A percentile compares a stretch with the other conserved stretches of the same genome.
Evolutionary conservation across 305 asterid species (phyloP).

Genomic region (Ilex paraguariensis): DNA sequence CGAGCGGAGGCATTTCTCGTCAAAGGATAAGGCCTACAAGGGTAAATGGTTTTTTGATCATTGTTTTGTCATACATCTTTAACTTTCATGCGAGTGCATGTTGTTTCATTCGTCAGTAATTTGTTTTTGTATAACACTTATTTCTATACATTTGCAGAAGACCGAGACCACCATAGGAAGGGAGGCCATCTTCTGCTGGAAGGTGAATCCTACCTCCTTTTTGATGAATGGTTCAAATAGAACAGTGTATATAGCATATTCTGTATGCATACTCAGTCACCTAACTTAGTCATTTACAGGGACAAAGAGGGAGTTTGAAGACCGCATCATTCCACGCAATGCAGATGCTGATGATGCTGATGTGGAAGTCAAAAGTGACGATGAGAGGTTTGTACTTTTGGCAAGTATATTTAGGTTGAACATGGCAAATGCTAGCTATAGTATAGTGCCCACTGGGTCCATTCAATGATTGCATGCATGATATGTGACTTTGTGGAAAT

Average conservation of each 20-base stretch:
- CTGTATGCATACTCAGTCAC: neutral
- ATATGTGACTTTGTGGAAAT: neutral
- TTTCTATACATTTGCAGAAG: constrained; percentile 26
- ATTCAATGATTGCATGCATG: neutral
- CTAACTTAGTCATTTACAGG: constrained; percentile 34
- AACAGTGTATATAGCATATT: neutral
- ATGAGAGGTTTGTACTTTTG: constrained; percentile 27
- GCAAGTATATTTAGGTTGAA: neutral
- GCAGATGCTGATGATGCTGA: constrained; percentile 88
- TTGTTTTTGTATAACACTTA: neutral
- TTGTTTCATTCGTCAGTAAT: neutral
- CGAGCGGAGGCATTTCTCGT: constrained; percentile 77
- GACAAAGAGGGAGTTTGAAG: constrained; percentile 63
- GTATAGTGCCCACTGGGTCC: neutral
- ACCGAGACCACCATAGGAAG: constrained; percentile 39
- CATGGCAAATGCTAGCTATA: neutral
- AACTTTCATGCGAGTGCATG: neutral
- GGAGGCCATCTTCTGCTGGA: constrained; percentile 77
- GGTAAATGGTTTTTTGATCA: constrained; percentile 1
- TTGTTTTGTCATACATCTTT: neutral
- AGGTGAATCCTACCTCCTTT: constrained; percentile 38
- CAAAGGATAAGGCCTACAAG: constrained; percentile 43
- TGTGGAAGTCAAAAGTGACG: constrained; percentile 50
- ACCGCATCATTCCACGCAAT: constrained; percentile 68
- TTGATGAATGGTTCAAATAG: neutral